phyloP scores from a whole-genome alignment of 192 early-diverging fungal genomes.

The Umbelopsis sp. region DNA sequence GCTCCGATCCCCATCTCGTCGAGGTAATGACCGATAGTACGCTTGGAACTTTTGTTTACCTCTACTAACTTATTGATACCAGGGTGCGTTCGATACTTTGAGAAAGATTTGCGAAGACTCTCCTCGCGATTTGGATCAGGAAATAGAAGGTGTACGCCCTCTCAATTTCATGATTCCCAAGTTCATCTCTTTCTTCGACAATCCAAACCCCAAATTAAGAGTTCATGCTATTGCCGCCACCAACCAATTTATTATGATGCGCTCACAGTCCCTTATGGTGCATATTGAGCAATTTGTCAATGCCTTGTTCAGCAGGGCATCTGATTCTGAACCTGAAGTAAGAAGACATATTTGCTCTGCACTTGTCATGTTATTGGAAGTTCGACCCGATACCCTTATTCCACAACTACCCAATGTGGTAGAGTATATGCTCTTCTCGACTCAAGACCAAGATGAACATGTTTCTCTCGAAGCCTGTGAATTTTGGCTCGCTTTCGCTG shows the following conservation, averaged over 20 bases:
- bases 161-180: constrained; percentile 88
- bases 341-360: constrained; percentile 94
- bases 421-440: constrained; percentile 95
- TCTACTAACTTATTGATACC: not conserved
- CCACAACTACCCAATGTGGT: constrained; percentile 89
- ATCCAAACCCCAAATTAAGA: constrained; percentile 74
- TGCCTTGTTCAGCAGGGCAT: constrained; percentile 82
- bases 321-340: constrained; percentile 80
- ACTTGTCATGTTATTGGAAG: constrained; percentile 88
- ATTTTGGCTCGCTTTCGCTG: constrained; percentile 97
- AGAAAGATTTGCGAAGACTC: constrained; percentile 98
- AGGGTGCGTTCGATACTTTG: constrained; percentile 86
- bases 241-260: constrained; percentile 85
- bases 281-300: constrained; percentile 73
- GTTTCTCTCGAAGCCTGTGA: constrained; percentile 98
- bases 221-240: constrained; percentile 79
- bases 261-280: constrained; percentile 71
- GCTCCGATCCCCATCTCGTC: constrained; percentile 67
- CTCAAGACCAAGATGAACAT: constrained; percentile 80
- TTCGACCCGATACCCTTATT: constrained; percentile 80
- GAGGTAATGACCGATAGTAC: constrained; percentile 59
- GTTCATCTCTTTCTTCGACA: constrained; percentile 84
- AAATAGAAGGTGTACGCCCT: constrained; percentile 71
- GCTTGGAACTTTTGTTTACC: not conserved
- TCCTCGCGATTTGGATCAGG: constrained; percentile 74